A percentile compares a stretch with the other conserved stretches of the same genome.
These are phyloP conservation scores for Fusarium ambrosium DNA, from an alignment of 2,329 filamentous ascomycete genomes.

Conservation along the genomic window DNA sequence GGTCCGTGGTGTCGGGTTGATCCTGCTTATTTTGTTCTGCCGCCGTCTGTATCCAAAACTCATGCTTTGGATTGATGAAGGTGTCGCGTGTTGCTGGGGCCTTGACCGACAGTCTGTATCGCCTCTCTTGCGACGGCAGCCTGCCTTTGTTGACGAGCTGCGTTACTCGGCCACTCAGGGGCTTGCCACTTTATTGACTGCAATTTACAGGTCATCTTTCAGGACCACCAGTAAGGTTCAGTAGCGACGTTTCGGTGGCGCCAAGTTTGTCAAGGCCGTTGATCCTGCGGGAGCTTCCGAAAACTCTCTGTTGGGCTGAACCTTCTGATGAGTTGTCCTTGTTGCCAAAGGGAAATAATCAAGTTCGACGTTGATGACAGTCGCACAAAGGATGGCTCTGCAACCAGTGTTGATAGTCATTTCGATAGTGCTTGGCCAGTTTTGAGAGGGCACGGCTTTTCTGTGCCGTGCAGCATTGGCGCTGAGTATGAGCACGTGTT, in stretches of 20 bases:
- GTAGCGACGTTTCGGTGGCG: slow-evolving; percentile 13
- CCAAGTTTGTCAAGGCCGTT: slow-evolving; percentile 24
- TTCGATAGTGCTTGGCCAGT: background rate
- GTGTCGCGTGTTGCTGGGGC: background rate
- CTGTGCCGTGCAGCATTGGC: background rate
- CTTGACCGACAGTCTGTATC: slow-evolving; percentile 33
- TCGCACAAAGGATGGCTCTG: background rate
- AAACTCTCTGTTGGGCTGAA: slow-evolving; percentile 1
- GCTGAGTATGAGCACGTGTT: background rate
- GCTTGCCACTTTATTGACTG: slow-evolving; percentile 11
- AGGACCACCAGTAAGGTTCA: slow-evolving; percentile 35
- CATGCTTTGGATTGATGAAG: slow-evolving; percentile 13
- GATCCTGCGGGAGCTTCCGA: slow-evolving; percentile 39
- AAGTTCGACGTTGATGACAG: background rate
- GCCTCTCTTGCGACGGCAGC: slow-evolving; percentile 4
- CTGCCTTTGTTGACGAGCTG: background rate
- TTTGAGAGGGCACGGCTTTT: background rate
- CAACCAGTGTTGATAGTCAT: background rate
- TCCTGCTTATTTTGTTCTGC: slow-evolving; percentile 11
- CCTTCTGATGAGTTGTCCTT: background rate
- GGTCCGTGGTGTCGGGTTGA: slow-evolving; percentile 11
- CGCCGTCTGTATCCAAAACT: slow-evolving; percentile 30
- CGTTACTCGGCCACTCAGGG: slow-evolving; percentile 21
- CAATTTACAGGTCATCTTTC: slow-evolving; percentile 13
- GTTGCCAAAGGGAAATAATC: background rate